Percentiles rank a stretch among this genome's conserved stretches.
Evolutionary conservation across 2,329 filamentous ascomycete species (phyloP).

Genomic region (Kalaharituber pfeilii): DNA sequence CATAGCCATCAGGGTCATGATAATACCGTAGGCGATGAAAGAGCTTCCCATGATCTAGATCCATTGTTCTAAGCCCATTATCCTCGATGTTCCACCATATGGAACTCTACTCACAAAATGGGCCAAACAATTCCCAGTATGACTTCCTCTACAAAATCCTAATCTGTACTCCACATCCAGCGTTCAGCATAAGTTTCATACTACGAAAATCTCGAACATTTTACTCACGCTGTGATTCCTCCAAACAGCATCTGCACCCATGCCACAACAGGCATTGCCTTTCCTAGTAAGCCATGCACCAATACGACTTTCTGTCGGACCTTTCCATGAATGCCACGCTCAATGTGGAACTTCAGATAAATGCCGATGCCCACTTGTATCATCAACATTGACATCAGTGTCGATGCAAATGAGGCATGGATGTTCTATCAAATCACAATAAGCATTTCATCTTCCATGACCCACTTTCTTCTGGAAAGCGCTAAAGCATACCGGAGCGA

Average conservation of each 20-base stretch:
- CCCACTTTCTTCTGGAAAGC: not conserved
- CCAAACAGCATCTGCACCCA: conserved; percentile 96
- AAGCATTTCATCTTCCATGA: not conserved
- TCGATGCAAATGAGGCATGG: conserved; percentile 63
- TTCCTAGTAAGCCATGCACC: conserved; percentile 66
- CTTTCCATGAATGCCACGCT: conserved; percentile 62
- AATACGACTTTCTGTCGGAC: conserved; percentile 56
- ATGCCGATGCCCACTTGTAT: conserved; percentile 63
- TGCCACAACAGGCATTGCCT: conserved; percentile 64
- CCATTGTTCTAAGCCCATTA: not conserved
- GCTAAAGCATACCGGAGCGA: conserved; percentile 34
- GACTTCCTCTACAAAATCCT: conserved; percentile 83
- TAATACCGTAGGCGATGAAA: conserved; percentile 83
- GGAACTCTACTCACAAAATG: conserved; percentile 43
- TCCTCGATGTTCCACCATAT: too few species aligned
- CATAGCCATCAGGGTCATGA: conserved; percentile 69
- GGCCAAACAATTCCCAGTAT: conserved; percentile 78
- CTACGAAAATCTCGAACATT: not conserved
- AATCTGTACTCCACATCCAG: conserved; percentile 28
- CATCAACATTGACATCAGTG: conserved; percentile 61
- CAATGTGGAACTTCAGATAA: conserved; percentile 78
- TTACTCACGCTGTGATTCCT: conserved; percentile 54
- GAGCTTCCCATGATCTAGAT: conserved; percentile 75
- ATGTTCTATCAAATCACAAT: conserved; percentile 38
- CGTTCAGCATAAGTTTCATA: not conserved